Percentiles rank a stretch among this genome's conserved stretches.
Evolutionary conservation across 1,284 basidiomycete genomes (phyloP).

Genomic region (Agroathelia rolfsii): DNA sequence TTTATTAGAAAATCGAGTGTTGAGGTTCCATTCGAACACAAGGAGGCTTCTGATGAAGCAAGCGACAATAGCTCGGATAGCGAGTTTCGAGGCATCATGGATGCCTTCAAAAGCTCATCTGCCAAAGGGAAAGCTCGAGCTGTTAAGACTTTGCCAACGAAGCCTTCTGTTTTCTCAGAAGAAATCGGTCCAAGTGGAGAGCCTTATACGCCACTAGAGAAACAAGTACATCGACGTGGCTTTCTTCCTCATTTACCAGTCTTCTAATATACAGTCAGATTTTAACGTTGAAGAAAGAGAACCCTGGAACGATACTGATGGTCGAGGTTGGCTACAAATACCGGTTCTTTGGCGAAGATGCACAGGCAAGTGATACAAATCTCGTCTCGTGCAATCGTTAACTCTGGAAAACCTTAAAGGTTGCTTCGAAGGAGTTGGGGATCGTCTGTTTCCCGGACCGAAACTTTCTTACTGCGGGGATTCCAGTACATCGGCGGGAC

Average conservation of each 20-base stretch:
- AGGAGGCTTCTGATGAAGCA: conserved; percentile 17
- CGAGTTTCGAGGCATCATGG: conserved; percentile 37
- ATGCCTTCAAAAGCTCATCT: conserved; percentile 26
- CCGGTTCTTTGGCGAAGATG: conserved; percentile 85
- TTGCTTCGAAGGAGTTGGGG: conserved; percentile 74
- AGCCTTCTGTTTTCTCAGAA: no score
- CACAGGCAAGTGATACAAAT: conserved; percentile 39
- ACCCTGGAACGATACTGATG: conserved; percentile 74
- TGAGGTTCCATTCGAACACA: conserved; percentile 14
- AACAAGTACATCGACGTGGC: conserved; percentile 42
- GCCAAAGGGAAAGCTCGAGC: conserved; percentile 26
- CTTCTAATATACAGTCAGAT: conserved; percentile 31
- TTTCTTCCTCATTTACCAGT: background rate
- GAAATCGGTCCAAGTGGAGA: conserved; percentile 69
- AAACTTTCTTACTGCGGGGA: conserved; percentile 77
- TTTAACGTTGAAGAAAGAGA: conserved; percentile 58
- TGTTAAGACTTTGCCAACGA: no score
- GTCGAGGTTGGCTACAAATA: conserved; percentile 88
- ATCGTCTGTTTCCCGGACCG: conserved; percentile 72
- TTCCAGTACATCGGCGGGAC: conserved; percentile 73
- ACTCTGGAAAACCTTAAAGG: conserved; percentile 27
- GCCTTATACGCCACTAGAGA: conserved; percentile 76
- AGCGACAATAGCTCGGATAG: conserved; percentile 31
- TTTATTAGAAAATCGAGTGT: conserved; percentile 16
- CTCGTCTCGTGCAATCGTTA: background rate